Conservation (phyloP, 2,329 filamentous ascomycete genomes). For the Alternaria conjuncta region DNA sequence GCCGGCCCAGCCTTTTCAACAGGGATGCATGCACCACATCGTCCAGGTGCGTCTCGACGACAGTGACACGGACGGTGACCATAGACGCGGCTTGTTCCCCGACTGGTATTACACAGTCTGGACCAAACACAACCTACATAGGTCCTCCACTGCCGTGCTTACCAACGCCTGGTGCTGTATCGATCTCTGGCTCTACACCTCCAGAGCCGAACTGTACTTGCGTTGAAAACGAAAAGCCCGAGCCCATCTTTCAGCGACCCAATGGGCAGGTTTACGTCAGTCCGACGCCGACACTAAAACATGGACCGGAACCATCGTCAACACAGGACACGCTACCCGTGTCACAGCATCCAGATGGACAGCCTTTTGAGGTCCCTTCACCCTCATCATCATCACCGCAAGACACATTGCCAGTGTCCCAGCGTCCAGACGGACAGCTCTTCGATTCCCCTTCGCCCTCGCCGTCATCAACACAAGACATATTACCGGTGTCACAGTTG, state of each 20-base stretch:
- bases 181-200: background rate
- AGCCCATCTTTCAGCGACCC: background rate
- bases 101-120: background rate
- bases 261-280: conserved; percentile 1
- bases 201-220: background rate
- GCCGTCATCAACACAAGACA: background rate
- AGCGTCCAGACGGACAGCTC: background rate
- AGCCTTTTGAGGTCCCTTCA: background rate
- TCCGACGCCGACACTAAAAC: background rate
- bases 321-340: background rate
- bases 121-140: conserved; percentile 8
- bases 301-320: background rate
- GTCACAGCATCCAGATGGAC: background rate
- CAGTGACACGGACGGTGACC: conserved; percentile 18
- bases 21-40: conserved; percentile 12
- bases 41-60: conserved; percentile 8
- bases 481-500: background rate
- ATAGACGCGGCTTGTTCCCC: conserved; percentile 16
- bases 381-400: background rate
- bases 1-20: background rate
- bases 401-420: background rate
- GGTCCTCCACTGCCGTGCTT: conserved; percentile 15
- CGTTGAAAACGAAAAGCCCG: background rate
- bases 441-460: background rate
- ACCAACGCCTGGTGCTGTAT: background rate